A percentile compares a stretch with the other conserved stretches of the same genome.
Conservation (phyloP, 192 early-diverging fungal genomes). For the Coemansia sp. region DNA sequence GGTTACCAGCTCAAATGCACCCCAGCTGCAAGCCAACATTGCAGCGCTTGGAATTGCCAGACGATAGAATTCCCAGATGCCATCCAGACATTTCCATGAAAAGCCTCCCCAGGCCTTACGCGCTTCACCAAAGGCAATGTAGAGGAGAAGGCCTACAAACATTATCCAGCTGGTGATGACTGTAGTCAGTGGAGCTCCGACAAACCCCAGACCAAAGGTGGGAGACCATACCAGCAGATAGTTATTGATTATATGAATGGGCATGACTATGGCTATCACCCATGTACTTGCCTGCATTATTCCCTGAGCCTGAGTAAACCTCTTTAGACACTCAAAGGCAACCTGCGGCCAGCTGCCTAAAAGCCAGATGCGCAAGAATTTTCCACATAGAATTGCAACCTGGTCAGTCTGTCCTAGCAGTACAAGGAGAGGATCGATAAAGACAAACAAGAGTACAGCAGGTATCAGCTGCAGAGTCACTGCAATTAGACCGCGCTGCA, state of each 20-base stretch:
- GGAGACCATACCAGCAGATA: conserved; percentile 53
- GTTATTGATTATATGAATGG: conserved; percentile 30
- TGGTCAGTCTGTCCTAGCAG: conserved; percentile 73
- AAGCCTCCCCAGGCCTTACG: conserved; percentile 80
- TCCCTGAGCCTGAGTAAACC: conserved; percentile 86
- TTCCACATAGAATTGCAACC: conserved; percentile 65
- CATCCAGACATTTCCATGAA: conserved; percentile 62
- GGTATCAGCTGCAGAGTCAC: conserved; percentile 38
- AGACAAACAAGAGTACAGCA: conserved; percentile 20
- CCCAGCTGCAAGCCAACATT: conserved; percentile 87
- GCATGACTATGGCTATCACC: conserved; percentile 38
- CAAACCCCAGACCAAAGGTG: conserved; percentile 57
- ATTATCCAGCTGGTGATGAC: conserved; percentile 64
- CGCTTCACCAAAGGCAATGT: conserved; percentile 49
- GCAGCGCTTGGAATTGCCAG: conserved; percentile 80
- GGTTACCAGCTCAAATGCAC: conserved; percentile 73
- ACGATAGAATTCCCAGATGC: conserved; percentile 62
- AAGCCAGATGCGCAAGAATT: conserved; percentile 66
- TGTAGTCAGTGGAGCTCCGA: conserved; percentile 70
- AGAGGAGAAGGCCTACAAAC: conserved; percentile 55
- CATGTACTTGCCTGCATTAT: conserved; percentile 77
- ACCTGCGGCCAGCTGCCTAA: conserved; percentile 76
- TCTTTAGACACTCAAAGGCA: conserved; percentile 80
- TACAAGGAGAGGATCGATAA: conserved; percentile 62
- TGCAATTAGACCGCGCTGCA: conserved; percentile 44